Base-by-base conservation (phyloP, 208 protist species). In the Leishmania amazonensis region DNA sequence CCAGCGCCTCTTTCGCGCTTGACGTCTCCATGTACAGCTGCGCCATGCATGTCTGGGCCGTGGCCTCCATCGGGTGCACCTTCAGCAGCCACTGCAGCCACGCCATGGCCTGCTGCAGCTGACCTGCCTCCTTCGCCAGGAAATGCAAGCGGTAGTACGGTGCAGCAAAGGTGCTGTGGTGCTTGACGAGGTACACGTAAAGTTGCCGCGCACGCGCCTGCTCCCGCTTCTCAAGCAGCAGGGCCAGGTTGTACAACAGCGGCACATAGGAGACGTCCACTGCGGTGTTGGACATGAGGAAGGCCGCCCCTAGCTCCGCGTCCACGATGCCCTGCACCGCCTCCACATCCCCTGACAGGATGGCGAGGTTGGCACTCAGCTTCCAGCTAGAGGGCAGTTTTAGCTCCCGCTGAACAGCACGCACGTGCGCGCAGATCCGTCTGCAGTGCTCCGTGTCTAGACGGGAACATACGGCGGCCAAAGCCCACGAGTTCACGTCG, bases 101-200 rank as follows among this genome's bases (percentile, higher is more conserved):
- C 77, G 89, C 86, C 42, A 96, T 88, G n/a, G 94, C 85, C 85
- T 96, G 89, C 76, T 85, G 83, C 42, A 87, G 70, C 54, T 88
- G 81, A 24, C 90, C 90, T 21, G 88, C 91, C 49, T 79, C 79
- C 82, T 87, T 89, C n/a, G 90, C 88, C 68, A 97, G 81, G 57
- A 79, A 64, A 83, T 95, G 81, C 21, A 97, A 85, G 38, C 94
- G 93, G 72, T 96, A 88, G 80, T 96, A 97, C 17, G 94, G 88
- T 31, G 88, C 78, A 4, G 76, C 71, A 67, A 96, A 96, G 86
- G 83, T 85, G 74, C 88, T 89, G 74, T 94, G 90, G 49, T 91
- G 87, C 78, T 96, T 95, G n/a, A 97, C 90, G 31, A 97, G 90
- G 81, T 90, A 92, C 53, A 91, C 85, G 83, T 97, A 96, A 13